Conservation (phyloP, 2,329 filamentous ascomycete species). For the Berkeleyomyces basicola region DNA sequence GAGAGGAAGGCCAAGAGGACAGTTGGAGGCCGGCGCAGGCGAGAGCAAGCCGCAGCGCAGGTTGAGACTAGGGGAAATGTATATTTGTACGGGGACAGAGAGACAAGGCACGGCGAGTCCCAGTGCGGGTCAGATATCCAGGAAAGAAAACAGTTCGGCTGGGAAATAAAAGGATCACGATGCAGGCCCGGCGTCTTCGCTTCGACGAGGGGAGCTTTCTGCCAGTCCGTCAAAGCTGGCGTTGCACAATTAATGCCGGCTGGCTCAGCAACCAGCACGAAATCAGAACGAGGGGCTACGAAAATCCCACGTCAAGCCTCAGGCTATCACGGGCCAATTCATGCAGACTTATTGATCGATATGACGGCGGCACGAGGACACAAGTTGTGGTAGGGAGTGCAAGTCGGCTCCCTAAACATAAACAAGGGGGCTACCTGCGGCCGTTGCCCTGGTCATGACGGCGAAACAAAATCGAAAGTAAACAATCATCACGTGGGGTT, state of each 20-base stretch:
- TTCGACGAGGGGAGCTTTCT: not conserved
- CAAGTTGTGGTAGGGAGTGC: not conserved
- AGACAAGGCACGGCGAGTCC: slow-evolving; percentile 10
- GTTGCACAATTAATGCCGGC: not conserved
- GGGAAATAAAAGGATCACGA: slow-evolving; percentile 12
- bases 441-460: not conserved
- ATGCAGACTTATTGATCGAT: not conserved
- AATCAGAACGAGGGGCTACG: not conserved
- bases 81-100: not conserved
- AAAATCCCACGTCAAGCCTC: not conserved
- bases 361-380: not conserved
- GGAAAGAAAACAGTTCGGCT: slow-evolving; percentile 1
- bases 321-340: not conserved
- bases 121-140: not conserved
- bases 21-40: not conserved
- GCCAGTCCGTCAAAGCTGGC: not conserved
- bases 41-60: not conserved
- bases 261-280: not conserved
- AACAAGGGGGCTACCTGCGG: not conserved
- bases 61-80: too few species aligned
- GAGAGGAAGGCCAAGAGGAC: not conserved
- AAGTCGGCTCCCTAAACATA: not conserved
- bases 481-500: not conserved
- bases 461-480: not conserved
- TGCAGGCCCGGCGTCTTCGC: not conserved